phyloP scores from a whole-genome alignment of 768 basidiomycete species.

The Macrolepiota dolichaula region DNA sequence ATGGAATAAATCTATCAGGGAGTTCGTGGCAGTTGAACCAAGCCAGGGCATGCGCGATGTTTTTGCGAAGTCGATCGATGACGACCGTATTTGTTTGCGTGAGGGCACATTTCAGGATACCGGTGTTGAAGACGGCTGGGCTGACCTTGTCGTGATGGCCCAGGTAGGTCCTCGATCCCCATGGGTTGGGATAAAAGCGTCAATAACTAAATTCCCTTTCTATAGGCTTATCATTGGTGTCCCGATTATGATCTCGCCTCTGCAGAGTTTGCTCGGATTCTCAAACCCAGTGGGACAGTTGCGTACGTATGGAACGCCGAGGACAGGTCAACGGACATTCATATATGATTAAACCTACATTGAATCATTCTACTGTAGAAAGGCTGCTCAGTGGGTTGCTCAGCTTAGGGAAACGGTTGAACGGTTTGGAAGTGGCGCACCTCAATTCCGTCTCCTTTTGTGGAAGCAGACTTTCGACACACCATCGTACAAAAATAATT shows the following conservation, averaged over 20 bases:
- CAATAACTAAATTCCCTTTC: neutral
- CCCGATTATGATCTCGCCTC: constrained; percentile 72
- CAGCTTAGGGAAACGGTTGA: constrained; percentile 70
- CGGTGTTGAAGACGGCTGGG: constrained; percentile 59
- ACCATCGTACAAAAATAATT: constrained; percentile 52
- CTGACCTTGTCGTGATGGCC: constrained; percentile 75
- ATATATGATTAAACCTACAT: neutral
- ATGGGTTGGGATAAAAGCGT: neutral
- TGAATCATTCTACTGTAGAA: constrained; percentile 31
- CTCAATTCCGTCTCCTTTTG: constrained; percentile 75
- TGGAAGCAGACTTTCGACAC: constrained; percentile 75
- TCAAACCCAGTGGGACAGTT: constrained; percentile 71
- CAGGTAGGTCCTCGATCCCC: constrained; percentile 45
- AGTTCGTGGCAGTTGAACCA: constrained; percentile 76
- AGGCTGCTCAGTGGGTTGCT: constrained; percentile 67
- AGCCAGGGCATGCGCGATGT: constrained; percentile 80
- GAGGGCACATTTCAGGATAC: constrained; percentile 73
- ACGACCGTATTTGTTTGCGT: constrained; percentile 45
- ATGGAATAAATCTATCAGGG: constrained; percentile 46
- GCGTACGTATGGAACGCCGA: constrained; percentile 91
- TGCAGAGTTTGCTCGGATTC: constrained; percentile 75
- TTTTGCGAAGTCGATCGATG: constrained; percentile 55
- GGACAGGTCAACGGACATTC: constrained; percentile 46
- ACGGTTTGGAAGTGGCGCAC: constrained; percentile 64
- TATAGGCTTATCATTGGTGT: constrained; percentile 92